Conservation (phyloP, 139 green algal species). For the Ettlia oleoabundans region DNA sequence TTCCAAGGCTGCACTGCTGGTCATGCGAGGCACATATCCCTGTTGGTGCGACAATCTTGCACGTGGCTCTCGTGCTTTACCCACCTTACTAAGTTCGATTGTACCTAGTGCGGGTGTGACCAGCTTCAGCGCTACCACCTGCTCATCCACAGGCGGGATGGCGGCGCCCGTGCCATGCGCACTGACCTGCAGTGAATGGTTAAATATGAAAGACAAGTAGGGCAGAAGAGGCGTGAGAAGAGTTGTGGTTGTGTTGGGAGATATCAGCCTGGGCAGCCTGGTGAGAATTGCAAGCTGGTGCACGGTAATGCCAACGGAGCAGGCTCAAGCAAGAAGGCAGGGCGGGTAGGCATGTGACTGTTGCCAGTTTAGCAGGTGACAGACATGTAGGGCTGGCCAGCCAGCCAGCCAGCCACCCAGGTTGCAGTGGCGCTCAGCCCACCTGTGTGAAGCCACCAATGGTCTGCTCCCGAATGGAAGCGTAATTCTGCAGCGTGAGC, state of each 20-base stretch:
- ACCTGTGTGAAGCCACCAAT: constrained; percentile 93
- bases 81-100: constrained; percentile 61
- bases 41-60: no score
- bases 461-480: constrained; percentile 95
- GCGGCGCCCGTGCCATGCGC: constrained; percentile 93
- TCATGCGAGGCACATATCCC: neutral
- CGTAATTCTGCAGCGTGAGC: constrained; percentile 96
- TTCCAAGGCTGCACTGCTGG: neutral
- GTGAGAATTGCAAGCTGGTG: no score
- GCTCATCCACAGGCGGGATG: constrained; percentile 93
- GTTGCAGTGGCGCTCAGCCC: no score
- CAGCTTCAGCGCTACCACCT: constrained; percentile 87
- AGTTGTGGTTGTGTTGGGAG: no score
- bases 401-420: neutral
- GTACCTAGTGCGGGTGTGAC: constrained; percentile 86
- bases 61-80: no score
- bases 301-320: no score
- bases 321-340: no score
- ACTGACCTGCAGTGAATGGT: constrained; percentile 86
- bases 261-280: no score
- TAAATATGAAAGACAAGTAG: neutral
- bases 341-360: no score
- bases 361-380: neutral
- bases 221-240: neutral
- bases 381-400: neutral